Conservation (phyloP, 1,139 yeast genomes). For the Nakaseomyces bracarensis region DNA sequence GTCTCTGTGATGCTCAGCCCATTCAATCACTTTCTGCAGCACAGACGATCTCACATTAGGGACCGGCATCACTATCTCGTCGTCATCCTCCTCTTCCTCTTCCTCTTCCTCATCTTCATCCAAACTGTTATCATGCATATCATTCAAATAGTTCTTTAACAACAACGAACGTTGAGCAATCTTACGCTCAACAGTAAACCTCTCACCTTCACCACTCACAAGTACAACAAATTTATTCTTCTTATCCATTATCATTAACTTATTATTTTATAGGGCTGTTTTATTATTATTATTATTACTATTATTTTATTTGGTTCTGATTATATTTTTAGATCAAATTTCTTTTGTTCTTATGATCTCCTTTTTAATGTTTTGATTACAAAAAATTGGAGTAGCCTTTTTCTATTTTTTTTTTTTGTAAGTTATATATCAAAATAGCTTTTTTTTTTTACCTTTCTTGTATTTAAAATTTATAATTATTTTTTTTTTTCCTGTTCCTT, state of each 20-base stretch:
- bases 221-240: slow-evolving; percentile 37
- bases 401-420: too few relatives aligned
- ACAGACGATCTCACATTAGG: slow-evolving; percentile 86
- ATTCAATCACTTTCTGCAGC: slow-evolving; percentile 82
- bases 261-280: not conserved
- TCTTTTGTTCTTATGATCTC: too few relatives aligned
- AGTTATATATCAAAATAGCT: too few relatives aligned
- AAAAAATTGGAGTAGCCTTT: too few relatives aligned
- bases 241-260: slow-evolving; percentile 2
- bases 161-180: slow-evolving; percentile 87
- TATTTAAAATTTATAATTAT: too few relatives aligned
- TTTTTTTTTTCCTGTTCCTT: too few relatives aligned
- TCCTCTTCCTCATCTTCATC: slow-evolving; percentile 29
- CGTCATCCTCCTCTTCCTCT: slow-evolving; percentile 46
- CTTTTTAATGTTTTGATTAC: too few relatives aligned
- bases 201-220: slow-evolving; percentile 66
- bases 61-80: slow-evolving; percentile 76
- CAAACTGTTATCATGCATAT: slow-evolving; percentile 55
- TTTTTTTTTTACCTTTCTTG: too few relatives aligned
- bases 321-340: too few relatives aligned
- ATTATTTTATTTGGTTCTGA: too few relatives aligned
- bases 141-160: slow-evolving; percentile 85
- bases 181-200: slow-evolving; percentile 64
- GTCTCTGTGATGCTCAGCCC: slow-evolving; percentile 95
- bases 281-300: too few relatives aligned